These are phyloP conservation scores for Schizonepeta tenuifolia DNA, from an alignment of 257 asterid genomes.

Conservation along the genomic window DNA sequence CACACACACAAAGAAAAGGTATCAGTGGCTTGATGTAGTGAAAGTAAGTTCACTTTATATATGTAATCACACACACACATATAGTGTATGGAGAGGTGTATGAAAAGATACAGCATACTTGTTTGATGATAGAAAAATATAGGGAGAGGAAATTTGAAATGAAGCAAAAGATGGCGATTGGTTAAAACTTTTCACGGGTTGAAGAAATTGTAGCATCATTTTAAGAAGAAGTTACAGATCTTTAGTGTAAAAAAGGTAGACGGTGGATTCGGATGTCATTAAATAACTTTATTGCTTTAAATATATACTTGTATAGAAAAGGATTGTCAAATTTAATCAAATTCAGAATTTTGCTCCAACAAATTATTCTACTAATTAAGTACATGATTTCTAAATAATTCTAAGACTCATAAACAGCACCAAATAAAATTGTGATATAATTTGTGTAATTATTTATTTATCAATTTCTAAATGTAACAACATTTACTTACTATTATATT, in stretches of 20 bases:
- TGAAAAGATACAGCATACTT: background rate
- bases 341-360: background rate
- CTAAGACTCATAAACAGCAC: too few species aligned
- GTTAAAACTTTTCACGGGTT: constrained; percentile 41
- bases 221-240: constrained; percentile 32
- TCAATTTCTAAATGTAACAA: too few species aligned
- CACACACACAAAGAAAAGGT: constrained; percentile 32
- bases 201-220: constrained; percentile 51
- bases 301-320: background rate
- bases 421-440: too few species aligned
- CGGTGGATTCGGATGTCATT: constrained; percentile 40
- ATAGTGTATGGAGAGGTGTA: background rate
- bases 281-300: constrained; percentile 21
- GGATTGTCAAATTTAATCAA: background rate
- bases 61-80: background rate
- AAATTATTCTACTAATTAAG: too few species aligned
- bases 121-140: constrained; percentile 41
- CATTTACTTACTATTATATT: too few species aligned
- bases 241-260: constrained; percentile 24
- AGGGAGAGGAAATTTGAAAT: constrained; percentile 40
- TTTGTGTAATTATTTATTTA: too few species aligned
- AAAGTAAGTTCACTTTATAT: constrained; percentile 46
- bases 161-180: constrained; percentile 49
- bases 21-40: constrained; percentile 51
- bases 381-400: too few species aligned